phyloP scores from a whole-genome alignment of 2,329 filamentous ascomycete genomes.

The Leptographium lundbergii region DNA sequence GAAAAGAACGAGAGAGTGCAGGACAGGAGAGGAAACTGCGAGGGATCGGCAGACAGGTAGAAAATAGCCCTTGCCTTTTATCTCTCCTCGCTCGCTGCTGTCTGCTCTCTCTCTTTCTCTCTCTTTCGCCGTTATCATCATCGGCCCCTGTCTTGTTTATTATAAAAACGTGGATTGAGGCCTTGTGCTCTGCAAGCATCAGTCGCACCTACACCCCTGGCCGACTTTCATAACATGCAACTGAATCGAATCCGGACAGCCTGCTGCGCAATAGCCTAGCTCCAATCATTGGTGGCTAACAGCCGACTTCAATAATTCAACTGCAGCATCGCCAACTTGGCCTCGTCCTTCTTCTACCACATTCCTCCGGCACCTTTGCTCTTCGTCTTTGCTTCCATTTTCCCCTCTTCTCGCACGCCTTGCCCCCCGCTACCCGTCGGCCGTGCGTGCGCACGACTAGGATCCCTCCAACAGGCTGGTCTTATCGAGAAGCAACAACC shows the following conservation, averaged over 20 bases:
- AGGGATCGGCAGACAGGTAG: not conserved
- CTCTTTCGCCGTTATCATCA: too few relatives aligned
- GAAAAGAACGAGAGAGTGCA: not conserved
- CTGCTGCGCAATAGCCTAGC: not conserved
- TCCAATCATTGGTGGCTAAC: not conserved
- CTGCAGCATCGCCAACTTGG: not conserved
- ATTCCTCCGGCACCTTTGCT: not conserved
- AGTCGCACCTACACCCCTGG: not conserved
- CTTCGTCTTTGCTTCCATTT: not conserved
- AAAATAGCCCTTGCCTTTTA: not conserved
- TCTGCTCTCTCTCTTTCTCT: not conserved
- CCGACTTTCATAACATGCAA: not conserved
- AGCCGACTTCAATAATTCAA: too few relatives aligned
- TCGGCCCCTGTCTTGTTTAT: not conserved
- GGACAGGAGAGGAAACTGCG: not conserved
- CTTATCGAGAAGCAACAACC: not conserved
- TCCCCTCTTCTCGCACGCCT: not conserved
- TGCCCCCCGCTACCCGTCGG: not conserved
- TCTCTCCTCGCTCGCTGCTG: not conserved
- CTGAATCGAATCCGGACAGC: too few relatives aligned
- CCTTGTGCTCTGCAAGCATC: not conserved
- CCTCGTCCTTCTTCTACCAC: not conserved
- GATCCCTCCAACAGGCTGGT: not conserved
- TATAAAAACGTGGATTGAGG: not conserved
- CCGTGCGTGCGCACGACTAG: not conserved